Base-by-base conservation (phyloP, 2,329 filamentous ascomycete species). In the Aspergillus novoparasiticus region DNA sequence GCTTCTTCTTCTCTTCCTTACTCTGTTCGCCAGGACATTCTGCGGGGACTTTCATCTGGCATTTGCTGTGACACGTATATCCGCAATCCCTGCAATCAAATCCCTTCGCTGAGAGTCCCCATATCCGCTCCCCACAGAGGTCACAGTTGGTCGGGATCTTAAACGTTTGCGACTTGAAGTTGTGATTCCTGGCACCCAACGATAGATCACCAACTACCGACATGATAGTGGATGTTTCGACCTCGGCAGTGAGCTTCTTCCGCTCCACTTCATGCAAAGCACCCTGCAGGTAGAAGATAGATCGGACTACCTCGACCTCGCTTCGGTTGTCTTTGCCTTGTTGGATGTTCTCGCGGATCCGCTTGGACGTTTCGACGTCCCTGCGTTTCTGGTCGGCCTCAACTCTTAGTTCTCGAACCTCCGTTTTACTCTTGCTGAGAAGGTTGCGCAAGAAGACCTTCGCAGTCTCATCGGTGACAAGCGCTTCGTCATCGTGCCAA, bases 91-190 rank as follows among this genome's bases (percentile, higher is more conserved):
- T 88, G 74, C 95, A 99, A 76, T 96, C 94, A 74, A 97, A 96
- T 0, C 95, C 95, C 80, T 99, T 99, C 43, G 95, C 94, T 34
- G 93, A 96, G 46, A 99, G 79, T 0, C 95, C 95, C 95, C 95
- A 99, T 76, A 99, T 97, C 32, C 95, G 88, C 75, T 99, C 95
- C 21, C 94, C 94, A 71, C 95, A 99, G 14, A 97, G 85, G 77
- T 99, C 95, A 80, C 95, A 99, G 76, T 98, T 98, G 5, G 95
- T 99, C 0, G 96, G 96, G 64, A 99, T 97, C 78, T 98, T 98
- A 85, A 98, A 99, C 0, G 95, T 98, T 75, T 98, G 93, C n/a
- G 92, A 89, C 79, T 96, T 97, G 85, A 99, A 99, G 73, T 96
- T 95, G 82, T 99, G 95, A 73, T 94, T 97, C 76, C 93, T 93